Conservation (phyloP, 2,329 filamentous ascomycete genomes). For the Chaetothyriales sp. region DNA sequence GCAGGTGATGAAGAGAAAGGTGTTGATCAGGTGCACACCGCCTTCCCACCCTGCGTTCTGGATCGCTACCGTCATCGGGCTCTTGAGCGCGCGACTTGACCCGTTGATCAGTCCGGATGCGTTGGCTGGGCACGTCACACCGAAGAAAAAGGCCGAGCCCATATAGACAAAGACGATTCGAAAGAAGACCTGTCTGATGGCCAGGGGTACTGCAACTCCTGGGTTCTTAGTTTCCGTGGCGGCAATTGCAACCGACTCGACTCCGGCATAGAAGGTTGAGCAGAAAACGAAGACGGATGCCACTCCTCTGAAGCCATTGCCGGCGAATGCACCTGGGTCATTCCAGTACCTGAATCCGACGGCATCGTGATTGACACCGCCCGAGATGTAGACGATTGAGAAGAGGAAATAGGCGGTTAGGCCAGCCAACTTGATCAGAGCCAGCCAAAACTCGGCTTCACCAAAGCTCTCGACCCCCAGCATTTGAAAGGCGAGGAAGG, state of each 20-base stretch:
- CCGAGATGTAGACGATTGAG: slow-evolving; percentile 25
- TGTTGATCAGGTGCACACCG: slow-evolving; percentile 65
- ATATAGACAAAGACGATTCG: slow-evolving; percentile 45
- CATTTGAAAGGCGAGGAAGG: slow-evolving; percentile 32
- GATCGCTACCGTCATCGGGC: slow-evolving; percentile 60
- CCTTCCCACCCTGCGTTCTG: slow-evolving; percentile 60
- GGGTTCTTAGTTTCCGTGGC: slow-evolving; percentile 34
- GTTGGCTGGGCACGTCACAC: slow-evolving; percentile 59
- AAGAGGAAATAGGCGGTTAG: slow-evolving; percentile 24
- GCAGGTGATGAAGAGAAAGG: slow-evolving; percentile 61
- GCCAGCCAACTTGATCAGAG: slow-evolving; percentile 24
- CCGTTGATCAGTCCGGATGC: slow-evolving; percentile 50
- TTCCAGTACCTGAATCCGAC: slow-evolving; percentile 27
- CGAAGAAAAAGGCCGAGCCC: slow-evolving; percentile 60
- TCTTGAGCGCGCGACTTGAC: slow-evolving; percentile 50
- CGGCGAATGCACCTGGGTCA: slow-evolving; percentile 24
- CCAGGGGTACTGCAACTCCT: slow-evolving; percentile 31
- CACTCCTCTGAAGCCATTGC: slow-evolving; percentile 25
- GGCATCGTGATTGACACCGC: slow-evolving; percentile 19
- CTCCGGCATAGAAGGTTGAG: slow-evolving; percentile 26
- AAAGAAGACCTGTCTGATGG: slow-evolving; percentile 29
- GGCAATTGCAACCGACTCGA: slow-evolving; percentile 31
- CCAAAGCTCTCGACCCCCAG: slow-evolving; percentile 35
- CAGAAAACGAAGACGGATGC: slow-evolving; percentile 27
- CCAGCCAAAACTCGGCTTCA: slow-evolving; percentile 38